phyloP scores from a whole-genome alignment of 2,329 filamentous ascomycete species.

The Colletotrichum sp. region DNA sequence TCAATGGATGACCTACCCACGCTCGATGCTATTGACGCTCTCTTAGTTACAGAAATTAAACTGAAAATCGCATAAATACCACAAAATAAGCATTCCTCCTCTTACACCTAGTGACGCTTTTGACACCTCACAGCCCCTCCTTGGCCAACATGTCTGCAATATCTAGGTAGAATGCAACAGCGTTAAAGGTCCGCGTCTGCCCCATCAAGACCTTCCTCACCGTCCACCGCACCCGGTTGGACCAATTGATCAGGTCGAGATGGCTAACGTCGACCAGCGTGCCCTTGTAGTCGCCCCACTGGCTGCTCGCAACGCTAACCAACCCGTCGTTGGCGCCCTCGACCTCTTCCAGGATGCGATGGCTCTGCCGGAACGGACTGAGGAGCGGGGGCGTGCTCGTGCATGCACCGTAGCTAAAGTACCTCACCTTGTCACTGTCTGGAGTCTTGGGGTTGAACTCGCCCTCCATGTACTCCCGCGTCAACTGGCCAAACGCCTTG shows the following conservation, averaged over 20 bases:
- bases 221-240: slow-evolving; percentile 62
- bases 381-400: slow-evolving; percentile 59
- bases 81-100: background rate
- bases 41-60: background rate
- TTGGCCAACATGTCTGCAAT: slow-evolving; percentile 75
- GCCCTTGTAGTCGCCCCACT: slow-evolving; percentile 69
- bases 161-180: slow-evolving; percentile 70
- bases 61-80: background rate
- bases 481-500: slow-evolving; percentile 66
- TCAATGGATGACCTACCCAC: background rate
- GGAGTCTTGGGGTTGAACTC: slow-evolving; percentile 64
- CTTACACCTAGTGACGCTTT: background rate
- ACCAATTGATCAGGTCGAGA: slow-evolving; percentile 72
- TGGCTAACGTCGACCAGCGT: slow-evolving; percentile 67
- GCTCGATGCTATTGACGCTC: background rate
- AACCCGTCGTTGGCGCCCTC: slow-evolving; percentile 71
- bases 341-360: slow-evolving; percentile 49
- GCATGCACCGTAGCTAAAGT: slow-evolving; percentile 67
- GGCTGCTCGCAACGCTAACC: slow-evolving; percentile 68
- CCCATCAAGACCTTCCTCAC: slow-evolving; percentile 58
- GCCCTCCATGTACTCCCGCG: slow-evolving; percentile 59
- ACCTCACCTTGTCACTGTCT: slow-evolving; percentile 57
- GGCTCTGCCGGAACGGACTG: slow-evolving; percentile 66
- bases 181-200: slow-evolving; percentile 65
- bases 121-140: slow-evolving; percentile 52